A percentile compares a stretch with the other conserved stretches of the same genome.
phyloP scores from a whole-genome alignment of 805 yeast genomes.

The Diddensiella transvaalensis region DNA sequence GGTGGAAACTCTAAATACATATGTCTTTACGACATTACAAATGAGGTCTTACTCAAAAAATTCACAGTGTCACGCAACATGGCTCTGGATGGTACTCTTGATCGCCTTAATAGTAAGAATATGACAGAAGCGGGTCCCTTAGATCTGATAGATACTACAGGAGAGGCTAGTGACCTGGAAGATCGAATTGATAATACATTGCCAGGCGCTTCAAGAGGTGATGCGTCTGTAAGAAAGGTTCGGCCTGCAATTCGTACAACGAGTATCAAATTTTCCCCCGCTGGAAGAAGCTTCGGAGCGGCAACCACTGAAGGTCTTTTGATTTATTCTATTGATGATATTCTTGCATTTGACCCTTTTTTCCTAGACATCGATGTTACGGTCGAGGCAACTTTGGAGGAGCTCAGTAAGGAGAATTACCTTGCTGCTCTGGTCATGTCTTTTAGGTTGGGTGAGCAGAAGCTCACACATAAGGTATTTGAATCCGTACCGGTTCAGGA shows the following conservation, averaged over 20 bases:
- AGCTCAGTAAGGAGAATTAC: slow-evolving; percentile 57
- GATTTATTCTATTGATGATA: slow-evolving; percentile 73
- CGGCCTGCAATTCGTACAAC: slow-evolving; percentile 84
- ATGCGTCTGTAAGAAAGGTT: slow-evolving; percentile 66
- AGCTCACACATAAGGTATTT: slow-evolving; percentile 67
- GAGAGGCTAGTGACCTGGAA: slow-evolving; percentile 81
- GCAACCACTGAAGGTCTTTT: slow-evolving; percentile 93
- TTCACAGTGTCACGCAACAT: slow-evolving; percentile 85
- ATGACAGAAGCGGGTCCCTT: slow-evolving; percentile 87
- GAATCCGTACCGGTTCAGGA: slow-evolving; percentile 72
- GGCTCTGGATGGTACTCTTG: slow-evolving; percentile 85
- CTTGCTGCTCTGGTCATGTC: slow-evolving; percentile 86
- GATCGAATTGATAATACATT: slow-evolving; percentile 70
- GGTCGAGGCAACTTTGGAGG: slow-evolving; percentile 65
- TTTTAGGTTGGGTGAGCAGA: slow-evolving; percentile 80
- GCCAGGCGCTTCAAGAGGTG: slow-evolving; percentile 88
- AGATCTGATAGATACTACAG: slow-evolving; percentile 77
- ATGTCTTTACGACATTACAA: slow-evolving; percentile 84
- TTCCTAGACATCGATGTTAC: slow-evolving; percentile 92
- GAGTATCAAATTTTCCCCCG: slow-evolving; percentile 78
- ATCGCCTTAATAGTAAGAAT: slow-evolving; percentile 69
- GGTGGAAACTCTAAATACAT: slow-evolving; percentile 92
- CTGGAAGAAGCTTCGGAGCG: slow-evolving; percentile 86
- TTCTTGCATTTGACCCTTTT: slow-evolving; percentile 83
- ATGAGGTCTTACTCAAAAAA: slow-evolving; percentile 78